phyloP scores from a whole-genome alignment of 1,139 yeast species.

The Hansenula sp. region DNA sequence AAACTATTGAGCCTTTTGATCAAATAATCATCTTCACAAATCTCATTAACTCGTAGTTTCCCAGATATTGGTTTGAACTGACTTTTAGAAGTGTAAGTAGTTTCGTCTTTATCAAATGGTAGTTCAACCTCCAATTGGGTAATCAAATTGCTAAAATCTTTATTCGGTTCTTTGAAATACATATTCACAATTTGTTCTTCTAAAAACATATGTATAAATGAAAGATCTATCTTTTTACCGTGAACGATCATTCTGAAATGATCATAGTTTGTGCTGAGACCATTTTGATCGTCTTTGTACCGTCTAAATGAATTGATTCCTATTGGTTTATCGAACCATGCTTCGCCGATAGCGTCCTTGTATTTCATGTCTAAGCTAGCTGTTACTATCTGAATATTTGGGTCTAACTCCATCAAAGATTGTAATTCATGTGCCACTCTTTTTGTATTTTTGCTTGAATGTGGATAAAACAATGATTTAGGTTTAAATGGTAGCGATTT shows the following conservation, averaged over 20 bases:
- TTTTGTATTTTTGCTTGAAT: not conserved
- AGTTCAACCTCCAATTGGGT: not conserved
- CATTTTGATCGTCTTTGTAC: not conserved
- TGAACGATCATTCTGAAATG: not conserved
- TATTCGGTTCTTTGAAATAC: not conserved
- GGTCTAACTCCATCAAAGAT: not conserved
- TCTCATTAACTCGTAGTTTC: not conserved
- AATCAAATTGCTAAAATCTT: not conserved
- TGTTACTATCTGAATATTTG: not conserved
- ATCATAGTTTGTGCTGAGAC: not conserved
- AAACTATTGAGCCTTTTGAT: not conserved
- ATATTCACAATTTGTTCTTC: not conserved
- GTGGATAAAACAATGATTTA: not conserved
- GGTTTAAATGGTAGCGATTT: not conserved
- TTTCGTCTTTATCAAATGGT: not conserved
- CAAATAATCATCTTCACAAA: not conserved
- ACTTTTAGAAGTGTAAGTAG: not conserved
- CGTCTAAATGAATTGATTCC: not conserved
- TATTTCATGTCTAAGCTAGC: not conserved
- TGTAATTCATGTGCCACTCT: not conserved
- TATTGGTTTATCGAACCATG: slow-evolving; percentile 1
- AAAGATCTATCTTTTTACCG: not conserved
- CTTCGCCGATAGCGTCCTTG: not conserved
- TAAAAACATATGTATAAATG: not conserved
- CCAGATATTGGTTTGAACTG: not conserved